Conservation (phyloP, 2,329 filamentous ascomycete genomes). For the Monilinia vaccinii-corymbosi region DNA sequence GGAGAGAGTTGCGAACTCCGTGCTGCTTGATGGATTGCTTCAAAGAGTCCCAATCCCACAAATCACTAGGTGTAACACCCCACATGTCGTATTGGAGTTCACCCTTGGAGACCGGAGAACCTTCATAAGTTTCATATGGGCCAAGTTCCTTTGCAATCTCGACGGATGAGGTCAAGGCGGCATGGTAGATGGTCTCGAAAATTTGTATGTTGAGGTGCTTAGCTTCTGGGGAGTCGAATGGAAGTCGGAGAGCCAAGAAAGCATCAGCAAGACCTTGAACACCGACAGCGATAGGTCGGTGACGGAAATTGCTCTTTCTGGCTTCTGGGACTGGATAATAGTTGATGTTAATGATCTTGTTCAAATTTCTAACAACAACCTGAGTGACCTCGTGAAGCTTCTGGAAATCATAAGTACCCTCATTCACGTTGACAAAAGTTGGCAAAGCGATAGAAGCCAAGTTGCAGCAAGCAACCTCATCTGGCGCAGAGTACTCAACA, state of each 20-base stretch:
- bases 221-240: conserved; percentile 93
- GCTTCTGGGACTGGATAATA: conserved; percentile 96
- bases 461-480: conserved; percentile 98
- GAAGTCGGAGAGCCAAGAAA: conserved; percentile 92
- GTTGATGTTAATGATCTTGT: conserved; percentile 98
- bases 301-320: conserved; percentile 91
- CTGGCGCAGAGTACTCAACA: conserved; percentile 90
- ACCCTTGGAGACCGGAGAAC: conserved; percentile 88
- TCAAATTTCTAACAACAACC: conserved; percentile 89
- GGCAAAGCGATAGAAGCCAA: conserved; percentile 89
- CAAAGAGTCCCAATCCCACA: conserved; percentile 91
- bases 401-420: conserved; percentile 85
- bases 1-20: conserved; percentile 88
- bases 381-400: conserved; percentile 93
- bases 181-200: conserved; percentile 99
- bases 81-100: conserved; percentile 99
- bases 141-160: conserved; percentile 78
- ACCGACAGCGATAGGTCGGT: conserved; percentile 91
- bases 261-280: conserved; percentile 97
- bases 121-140: conserved; percentile 81
- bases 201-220: conserved; percentile 94
- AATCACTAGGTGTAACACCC: conserved; percentile 83
- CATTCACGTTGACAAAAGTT: conserved; percentile 78
- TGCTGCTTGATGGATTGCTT: conserved; percentile 88
- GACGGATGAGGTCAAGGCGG: conserved; percentile 79